Conservation (phyloP, 2,329 filamentous ascomycete species). For the Dothidotthia symphoricarpi region DNA sequence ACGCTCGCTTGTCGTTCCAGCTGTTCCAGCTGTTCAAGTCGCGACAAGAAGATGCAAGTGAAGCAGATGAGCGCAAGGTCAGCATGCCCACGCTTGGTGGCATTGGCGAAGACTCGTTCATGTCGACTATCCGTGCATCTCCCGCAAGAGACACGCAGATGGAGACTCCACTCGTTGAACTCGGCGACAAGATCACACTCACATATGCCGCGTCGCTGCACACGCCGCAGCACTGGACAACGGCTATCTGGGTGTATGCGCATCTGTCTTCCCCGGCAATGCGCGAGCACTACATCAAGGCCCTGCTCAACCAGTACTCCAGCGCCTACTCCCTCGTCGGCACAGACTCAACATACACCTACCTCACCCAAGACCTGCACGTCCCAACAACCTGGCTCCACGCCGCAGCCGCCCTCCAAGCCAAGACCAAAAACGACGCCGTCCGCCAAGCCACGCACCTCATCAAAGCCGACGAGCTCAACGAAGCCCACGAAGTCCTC, state of each 20-base stretch:
- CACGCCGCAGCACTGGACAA: constrained; percentile 37
- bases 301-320: constrained; percentile 60
- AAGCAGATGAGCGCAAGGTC: constrained; percentile 29
- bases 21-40: constrained; percentile 60
- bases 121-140: constrained; percentile 31
- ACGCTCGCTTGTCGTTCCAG: constrained; percentile 80
- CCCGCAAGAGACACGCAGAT: constrained; percentile 51
- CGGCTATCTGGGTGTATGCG: constrained; percentile 71
- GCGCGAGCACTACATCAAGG: constrained; percentile 71
- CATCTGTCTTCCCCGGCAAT: constrained; percentile 66
- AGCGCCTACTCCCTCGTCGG: constrained; percentile 60
- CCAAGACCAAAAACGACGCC: constrained; percentile 69
- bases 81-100: constrained; percentile 32
- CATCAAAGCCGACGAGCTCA: constrained; percentile 70
- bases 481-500: constrained; percentile 82
- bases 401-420: constrained; percentile 80
- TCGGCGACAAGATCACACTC: constrained; percentile 56
- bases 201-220: constrained; percentile 40
- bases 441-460: constrained; percentile 62
- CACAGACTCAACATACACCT: constrained; percentile 56
- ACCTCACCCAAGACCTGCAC: constrained; percentile 63
- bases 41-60: constrained; percentile 26
- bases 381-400: constrained; percentile 80
- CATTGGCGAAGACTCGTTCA: constrained; percentile 23
- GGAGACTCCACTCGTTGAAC: constrained; percentile 58